Base-by-base conservation (phyloP, 345 rosid genomes). In the Eucalyptus pumila region DNA sequence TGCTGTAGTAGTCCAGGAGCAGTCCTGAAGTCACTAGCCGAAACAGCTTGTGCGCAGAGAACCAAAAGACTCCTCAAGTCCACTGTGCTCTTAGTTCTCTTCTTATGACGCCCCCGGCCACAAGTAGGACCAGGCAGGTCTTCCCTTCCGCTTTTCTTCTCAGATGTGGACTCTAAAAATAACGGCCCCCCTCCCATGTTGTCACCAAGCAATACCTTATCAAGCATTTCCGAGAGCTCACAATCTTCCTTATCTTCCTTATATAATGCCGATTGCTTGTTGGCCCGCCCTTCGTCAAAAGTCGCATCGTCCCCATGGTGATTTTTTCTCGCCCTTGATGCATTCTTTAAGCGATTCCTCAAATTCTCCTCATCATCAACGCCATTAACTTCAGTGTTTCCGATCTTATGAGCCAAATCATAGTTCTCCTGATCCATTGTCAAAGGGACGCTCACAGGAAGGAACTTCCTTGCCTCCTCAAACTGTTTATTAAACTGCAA, bases 11-110 rank as follows among this genome's bases (percentile, higher is more conserved):
- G 90, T 91, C 94, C 97, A 91, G 90, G 91, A 65, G 98, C 97
- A 34, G 97, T 94, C 89, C 96, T 91, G 76, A 88, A 90, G 88
- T 98, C 96, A 21, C 94, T 91, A 14, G 93, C 15, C 16, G 97
- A 95, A 54, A 95, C 88, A 14, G 99, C 95, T 87, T 98, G 99
- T 14, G 99, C 98, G 50, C 98, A 98, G 19, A 93, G 94, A 34
- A 94, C 90, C 87, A 97, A 88, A 47, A 95, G 96, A 30, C 94
- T 91, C 88, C 96, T 93, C 89, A 96, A 93, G 92, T 98, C 99
- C 87, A 95, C 93, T 1, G 94, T 91, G 91, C 93, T 96, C 85
- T 89, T 50, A 69, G 27, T 67, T 30, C 42, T 60, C 69, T 60
- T 92, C 91, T 91, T 95, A 32, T 14, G 40, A 32, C 23, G 40